These are phyloP conservation scores for Termitomyces sp. DNA, from an alignment of 768 basidiomycete genomes.

Conservation along the genomic window DNA sequence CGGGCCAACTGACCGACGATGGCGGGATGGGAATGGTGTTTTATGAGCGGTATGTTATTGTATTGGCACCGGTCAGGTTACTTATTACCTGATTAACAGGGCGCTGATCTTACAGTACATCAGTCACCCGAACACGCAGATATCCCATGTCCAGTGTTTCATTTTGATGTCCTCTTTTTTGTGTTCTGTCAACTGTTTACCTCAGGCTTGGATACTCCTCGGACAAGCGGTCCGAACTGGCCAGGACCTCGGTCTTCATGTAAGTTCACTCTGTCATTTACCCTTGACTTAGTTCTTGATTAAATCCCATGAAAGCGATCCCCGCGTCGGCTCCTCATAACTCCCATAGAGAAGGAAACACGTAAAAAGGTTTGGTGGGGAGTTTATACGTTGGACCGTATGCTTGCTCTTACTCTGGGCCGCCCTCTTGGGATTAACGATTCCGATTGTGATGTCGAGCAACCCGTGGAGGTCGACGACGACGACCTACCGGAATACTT, in stretches of 20 bases:
- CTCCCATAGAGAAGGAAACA: constrained; percentile 82
- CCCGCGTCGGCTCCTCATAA: constrained; percentile 65
- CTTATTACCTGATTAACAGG: constrained; percentile 35
- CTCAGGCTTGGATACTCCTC: constrained; percentile 90
- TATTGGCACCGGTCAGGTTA: constrained; percentile 11
- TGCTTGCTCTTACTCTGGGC: constrained; percentile 88
- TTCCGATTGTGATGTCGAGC: constrained; percentile 85
- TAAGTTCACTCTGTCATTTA: constrained; percentile 36
- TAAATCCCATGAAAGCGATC: constrained; percentile 56
- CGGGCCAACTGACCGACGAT: constrained; percentile 58
- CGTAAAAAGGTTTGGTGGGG: constrained; percentile 94
- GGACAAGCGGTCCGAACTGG: constrained; percentile 88
- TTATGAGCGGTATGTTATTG: constrained; percentile 69
- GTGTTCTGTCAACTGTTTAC: constrained; percentile 89
- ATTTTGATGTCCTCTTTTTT: constrained; percentile 87
- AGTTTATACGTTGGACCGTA: constrained; percentile 85
- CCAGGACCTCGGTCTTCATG: constrained; percentile 90
- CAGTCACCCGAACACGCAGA: constrained; percentile 81
- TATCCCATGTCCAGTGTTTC: constrained; percentile 88
- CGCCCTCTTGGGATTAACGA: constrained; percentile 88
- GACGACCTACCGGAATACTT: constrained; percentile 71
- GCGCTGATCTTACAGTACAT: constrained; percentile 91
- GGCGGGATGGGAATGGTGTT: constrained; percentile 89
- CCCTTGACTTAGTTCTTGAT: constrained; percentile 12
- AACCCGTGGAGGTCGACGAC: constrained; percentile 83